Evolutionary conservation across 768 basidiomycete genomes (phyloP).

Genomic region (Suillus weaverae): DNA sequence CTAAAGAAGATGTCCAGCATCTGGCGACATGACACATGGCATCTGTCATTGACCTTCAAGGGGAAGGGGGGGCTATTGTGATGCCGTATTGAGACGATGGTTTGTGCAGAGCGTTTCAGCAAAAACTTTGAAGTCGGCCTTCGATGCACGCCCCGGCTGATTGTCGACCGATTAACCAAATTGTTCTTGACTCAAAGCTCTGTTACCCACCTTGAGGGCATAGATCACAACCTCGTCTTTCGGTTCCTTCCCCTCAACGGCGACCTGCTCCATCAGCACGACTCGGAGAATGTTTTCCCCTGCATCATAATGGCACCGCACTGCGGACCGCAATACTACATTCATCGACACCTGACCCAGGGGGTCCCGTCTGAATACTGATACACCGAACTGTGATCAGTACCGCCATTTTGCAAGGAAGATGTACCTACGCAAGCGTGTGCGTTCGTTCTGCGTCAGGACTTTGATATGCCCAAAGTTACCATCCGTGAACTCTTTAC

Average conservation of each 20-base stretch:
- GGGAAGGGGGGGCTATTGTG: not conserved
- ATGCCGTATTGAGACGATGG: constrained; percentile 27
- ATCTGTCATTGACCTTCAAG: not conserved
- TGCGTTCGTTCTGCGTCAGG: constrained; percentile 39
- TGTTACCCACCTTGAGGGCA: constrained; percentile 55
- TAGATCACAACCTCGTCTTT: constrained; percentile 55
- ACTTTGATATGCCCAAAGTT: constrained; percentile 64
- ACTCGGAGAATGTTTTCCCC: constrained; percentile 57
- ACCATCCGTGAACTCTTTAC: constrained; percentile 55
- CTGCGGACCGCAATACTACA: constrained; percentile 50
- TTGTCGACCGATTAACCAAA: not conserved
- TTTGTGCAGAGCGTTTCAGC: constrained; percentile 44
- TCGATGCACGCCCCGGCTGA: constrained; percentile 42
- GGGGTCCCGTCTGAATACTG: constrained; percentile 73
- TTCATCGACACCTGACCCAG: constrained; percentile 73
- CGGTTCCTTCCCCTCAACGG: constrained; percentile 22
- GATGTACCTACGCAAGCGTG: constrained; percentile 33
- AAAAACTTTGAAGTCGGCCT: constrained; percentile 56
- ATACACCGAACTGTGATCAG: constrained; percentile 21
- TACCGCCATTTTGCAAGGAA: constrained; percentile 17
- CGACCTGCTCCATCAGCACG: constrained; percentile 49
- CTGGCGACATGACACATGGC: not conserved
- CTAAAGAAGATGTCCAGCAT: not conserved
- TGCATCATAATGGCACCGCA: constrained; percentile 59
- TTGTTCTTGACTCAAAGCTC: not conserved